Percentiles rank a stretch among this genome's conserved stretches.
Conservation (phyloP, 2,329 filamentous ascomycete species). For the Nemania diffusa region DNA sequence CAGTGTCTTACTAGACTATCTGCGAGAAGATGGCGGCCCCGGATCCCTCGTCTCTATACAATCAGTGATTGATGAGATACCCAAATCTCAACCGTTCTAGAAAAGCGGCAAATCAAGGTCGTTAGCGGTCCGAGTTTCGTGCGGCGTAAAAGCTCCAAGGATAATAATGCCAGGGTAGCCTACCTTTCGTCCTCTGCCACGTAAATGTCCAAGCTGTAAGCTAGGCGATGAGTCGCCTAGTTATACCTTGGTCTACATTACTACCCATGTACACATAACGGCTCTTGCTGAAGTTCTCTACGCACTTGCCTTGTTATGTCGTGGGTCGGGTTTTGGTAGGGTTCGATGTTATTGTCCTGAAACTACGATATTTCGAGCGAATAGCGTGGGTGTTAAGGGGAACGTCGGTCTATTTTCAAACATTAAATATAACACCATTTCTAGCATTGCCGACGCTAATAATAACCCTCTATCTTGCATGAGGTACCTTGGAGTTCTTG, state of each 20-base stretch:
- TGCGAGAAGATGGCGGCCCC: constrained; percentile 80
- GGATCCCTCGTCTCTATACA: constrained; percentile 80
- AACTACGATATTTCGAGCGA: neutral
- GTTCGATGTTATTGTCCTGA: neutral
- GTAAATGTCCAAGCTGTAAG: neutral
- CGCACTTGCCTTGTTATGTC: neutral
- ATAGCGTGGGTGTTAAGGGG: constrained; percentile 6
- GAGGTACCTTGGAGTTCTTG: neutral
- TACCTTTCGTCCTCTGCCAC: neutral
- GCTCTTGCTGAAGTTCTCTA: neutral
- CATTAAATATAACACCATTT: neutral
- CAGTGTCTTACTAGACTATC: constrained; percentile 82
- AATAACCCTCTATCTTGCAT: neutral
- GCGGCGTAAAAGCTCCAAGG: neutral
- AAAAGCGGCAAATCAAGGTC: neutral
- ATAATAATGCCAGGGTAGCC: neutral
- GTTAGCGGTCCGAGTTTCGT: neutral
- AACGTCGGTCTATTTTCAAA: neutral
- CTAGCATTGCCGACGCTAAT: neutral
- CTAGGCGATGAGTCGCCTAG: neutral
- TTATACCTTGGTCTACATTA: neutral
- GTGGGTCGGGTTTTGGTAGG: neutral
- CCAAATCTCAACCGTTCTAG: constrained; percentile 52
- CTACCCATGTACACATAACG: constrained; percentile 4
- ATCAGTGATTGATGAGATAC: constrained; percentile 60